These are phyloP conservation scores for Aspergillus sclerotioniger DNA, from an alignment of 495 filamentous ascomycete species.

Conservation along the genomic window DNA sequence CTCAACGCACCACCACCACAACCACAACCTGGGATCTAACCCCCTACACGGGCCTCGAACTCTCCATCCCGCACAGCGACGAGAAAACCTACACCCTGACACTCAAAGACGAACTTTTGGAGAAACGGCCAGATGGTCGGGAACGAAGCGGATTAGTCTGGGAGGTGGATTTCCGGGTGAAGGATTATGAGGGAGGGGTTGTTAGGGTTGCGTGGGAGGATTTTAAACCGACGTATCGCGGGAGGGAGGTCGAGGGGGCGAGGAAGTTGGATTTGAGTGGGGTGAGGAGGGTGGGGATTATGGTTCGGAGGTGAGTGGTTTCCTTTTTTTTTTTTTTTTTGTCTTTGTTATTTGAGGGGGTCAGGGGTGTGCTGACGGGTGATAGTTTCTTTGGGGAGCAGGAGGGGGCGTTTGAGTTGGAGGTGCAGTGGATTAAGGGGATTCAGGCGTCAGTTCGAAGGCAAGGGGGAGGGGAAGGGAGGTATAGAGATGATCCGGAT, in stretches of 20 bases:
- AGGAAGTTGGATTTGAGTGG: slow-evolving; percentile 51
- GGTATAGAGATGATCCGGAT: slow-evolving; percentile 4
- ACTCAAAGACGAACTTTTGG: slow-evolving; percentile 64
- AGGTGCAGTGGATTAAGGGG: slow-evolving; percentile 48
- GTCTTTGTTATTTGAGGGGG: background rate
- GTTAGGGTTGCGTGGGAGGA: slow-evolving; percentile 57
- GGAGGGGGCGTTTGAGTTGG: slow-evolving; percentile 63
- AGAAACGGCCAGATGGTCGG: slow-evolving; percentile 55
- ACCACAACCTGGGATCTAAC: slow-evolving; percentile 54
- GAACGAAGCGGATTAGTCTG: slow-evolving; percentile 59
- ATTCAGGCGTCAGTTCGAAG: background rate
- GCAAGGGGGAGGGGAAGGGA: background rate
- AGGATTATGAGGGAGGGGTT: slow-evolving; percentile 13
- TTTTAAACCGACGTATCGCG: slow-evolving; percentile 71
- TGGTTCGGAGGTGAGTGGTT: slow-evolving; percentile 69
- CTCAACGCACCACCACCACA: slow-evolving; percentile 62
- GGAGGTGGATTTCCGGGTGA: slow-evolving; percentile 38
- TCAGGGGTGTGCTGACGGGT: slow-evolving; percentile 8
- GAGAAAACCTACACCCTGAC: slow-evolving; percentile 68
- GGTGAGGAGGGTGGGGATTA: slow-evolving; percentile 67
- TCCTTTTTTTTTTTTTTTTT: background rate
- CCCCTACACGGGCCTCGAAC: slow-evolving; percentile 52
- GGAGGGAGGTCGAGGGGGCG: slow-evolving; percentile 57
- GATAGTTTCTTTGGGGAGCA: slow-evolving; percentile 73
- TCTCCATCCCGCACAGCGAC: slow-evolving; percentile 34